Percentiles rank a stretch among this genome's conserved stretches.
Conservation (phyloP, 1,284 basidiomycete species). For the Trichosporon inkin region DNA sequence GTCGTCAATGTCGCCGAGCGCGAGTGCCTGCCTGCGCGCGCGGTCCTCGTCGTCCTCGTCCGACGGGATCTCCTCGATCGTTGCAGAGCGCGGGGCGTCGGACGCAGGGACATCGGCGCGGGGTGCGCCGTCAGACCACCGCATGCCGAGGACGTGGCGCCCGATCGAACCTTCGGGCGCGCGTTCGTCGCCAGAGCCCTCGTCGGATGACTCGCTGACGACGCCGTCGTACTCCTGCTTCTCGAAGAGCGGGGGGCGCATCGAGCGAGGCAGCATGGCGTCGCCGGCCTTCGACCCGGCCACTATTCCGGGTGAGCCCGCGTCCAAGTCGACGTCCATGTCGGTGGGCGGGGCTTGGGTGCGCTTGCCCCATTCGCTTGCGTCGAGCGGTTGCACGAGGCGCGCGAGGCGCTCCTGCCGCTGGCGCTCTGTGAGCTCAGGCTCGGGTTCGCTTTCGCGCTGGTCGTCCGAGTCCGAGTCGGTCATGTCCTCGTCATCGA, state of each 20-base stretch:
- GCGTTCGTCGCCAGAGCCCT: conserved; percentile 58
- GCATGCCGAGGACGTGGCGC: conserved; percentile 38
- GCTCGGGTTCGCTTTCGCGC: conserved; percentile 12
- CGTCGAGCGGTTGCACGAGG: conserved; percentile 49
- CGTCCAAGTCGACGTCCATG: conserved; percentile 9
- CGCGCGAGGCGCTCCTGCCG: conserved; percentile 38
- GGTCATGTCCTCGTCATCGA: conserved; percentile 52
- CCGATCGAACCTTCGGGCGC: conserved; percentile 39
- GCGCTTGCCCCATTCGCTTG: conserved; percentile 50
- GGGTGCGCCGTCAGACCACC: conserved; percentile 28
- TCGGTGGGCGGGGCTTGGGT: conserved; percentile 13
- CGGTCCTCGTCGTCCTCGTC: conserved; percentile 24
- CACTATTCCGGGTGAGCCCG: conserved; percentile 2
- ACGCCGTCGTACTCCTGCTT: conserved; percentile 73
- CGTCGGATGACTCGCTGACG: conserved; percentile 70
- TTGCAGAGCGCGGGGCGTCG: conserved; percentile 17
- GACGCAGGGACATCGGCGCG: too few relatives aligned
- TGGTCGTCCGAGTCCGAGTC: conserved; percentile 36
- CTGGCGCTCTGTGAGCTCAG: conserved; percentile 34
- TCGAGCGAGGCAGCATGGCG: conserved; percentile 44
- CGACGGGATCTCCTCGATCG: conserved; percentile 36
- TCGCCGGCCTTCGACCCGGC: conserved; percentile 16
- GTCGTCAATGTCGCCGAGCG: conserved; percentile 71
- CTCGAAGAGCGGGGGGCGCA: conserved; percentile 69
- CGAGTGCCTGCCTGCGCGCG: conserved; percentile 26